Evolutionary conservation across 2,329 filamentous ascomycete genomes (phyloP).

Genomic region (Beauveria australis): DNA sequence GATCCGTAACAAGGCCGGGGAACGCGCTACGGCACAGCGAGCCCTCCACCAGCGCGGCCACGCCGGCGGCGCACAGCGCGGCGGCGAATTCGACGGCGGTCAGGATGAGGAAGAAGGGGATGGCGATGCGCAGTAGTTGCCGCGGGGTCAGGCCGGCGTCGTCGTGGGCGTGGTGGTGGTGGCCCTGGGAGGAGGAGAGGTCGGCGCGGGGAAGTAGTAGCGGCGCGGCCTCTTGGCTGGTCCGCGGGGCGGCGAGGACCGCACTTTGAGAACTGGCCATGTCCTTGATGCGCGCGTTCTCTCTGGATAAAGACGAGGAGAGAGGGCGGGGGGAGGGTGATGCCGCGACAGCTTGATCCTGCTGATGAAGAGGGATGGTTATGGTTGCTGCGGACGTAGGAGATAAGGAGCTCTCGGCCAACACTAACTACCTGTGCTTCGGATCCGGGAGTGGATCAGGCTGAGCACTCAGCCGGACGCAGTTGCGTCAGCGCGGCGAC

Average conservation of each 20-base stretch:
- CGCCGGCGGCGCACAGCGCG: neutral
- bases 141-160: too few species aligned
- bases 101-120: neutral
- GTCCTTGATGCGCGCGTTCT: neutral
- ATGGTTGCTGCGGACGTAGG: too few species aligned
- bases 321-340: too few species aligned
- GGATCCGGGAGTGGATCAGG: neutral
- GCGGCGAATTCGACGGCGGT: conserved; percentile 1
- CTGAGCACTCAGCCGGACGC: neutral
- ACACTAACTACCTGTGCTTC: neutral
- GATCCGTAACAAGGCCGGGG: neutral
- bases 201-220: neutral
- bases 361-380: too few species aligned
- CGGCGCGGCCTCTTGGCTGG: neutral
- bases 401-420: neutral
- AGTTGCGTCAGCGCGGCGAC: neutral
- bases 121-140: neutral
- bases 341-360: too few species aligned
- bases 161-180: neutral
- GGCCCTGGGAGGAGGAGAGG: neutral
- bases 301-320: neutral
- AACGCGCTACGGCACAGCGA: neutral
- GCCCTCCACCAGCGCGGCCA: conserved; percentile 7
- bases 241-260: neutral
- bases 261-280: neutral